Base-by-base conservation (phyloP, 2,329 filamentous ascomycete species). In the Scytalidium lignicola region DNA sequence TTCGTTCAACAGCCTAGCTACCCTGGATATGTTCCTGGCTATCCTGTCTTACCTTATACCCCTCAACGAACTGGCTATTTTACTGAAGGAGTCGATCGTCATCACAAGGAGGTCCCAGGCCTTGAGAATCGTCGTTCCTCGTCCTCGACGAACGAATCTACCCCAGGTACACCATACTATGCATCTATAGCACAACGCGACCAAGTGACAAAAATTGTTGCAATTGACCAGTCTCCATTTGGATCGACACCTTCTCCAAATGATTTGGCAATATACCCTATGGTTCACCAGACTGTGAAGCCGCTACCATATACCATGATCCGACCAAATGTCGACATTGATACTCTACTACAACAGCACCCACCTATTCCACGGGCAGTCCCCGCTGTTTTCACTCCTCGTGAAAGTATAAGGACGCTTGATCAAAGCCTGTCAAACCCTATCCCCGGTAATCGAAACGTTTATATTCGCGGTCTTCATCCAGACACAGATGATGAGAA, bases 401-500 rank as follows among this genome's bases (percentile, higher is more conserved):
- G 85, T 20, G 91, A 92, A 50, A 88, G 87, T 61, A 82, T 88
- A 72, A 88, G 96, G 76, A 91, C 88, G 40, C 80, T 97, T 22
- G 92, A 96, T 55, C 91, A 96, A 68, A 95, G 91, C 64, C 76
- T 99, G 44, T 89, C 96, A 70, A 97, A 97, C 63, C 87, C 90
- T 51, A 93, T 85, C 50, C 74, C 88, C 43, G 91, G 91, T 41
- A 96, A 97, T 65, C 93, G 90, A 55, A 99, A 99, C 63, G 92
- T 99, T 56, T 99, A 99, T 74, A 96, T 99, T 56, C 89, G 93
- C 53, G 95, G 95, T 17, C 85, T 99, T 54, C 88, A 95, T 55
- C 92, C 93, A 0, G 92, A 95, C 60, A 99, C 92, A 0, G 93
- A 95, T 44, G 93, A 99, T 62, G 88, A 95, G 44, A 85, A 95